A percentile compares a stretch with the other conserved stretches of the same genome.
phyloP scores from a whole-genome alignment of 345 rosid species.

The Hypericum perforatum region DNA sequence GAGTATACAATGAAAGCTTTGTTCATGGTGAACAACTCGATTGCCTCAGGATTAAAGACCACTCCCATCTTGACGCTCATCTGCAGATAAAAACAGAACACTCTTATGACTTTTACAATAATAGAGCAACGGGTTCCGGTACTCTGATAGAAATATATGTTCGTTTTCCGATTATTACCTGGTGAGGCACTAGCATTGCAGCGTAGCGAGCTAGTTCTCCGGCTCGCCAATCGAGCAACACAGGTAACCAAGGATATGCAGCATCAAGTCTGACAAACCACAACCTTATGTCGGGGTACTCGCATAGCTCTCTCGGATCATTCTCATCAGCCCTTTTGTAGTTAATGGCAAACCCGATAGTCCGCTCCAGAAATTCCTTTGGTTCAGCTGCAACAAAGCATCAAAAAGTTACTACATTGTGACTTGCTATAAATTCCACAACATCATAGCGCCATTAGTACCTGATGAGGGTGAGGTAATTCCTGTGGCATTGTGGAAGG shows the following conservation, averaged over 20 bases:
- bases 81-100: conserved; percentile 26
- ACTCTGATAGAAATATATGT: no score
- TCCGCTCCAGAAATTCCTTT: conserved; percentile 46
- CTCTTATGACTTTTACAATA: not conserved
- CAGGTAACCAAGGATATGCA: conserved; percentile 75
- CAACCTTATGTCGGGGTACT: conserved; percentile 68
- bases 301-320: conserved; percentile 72
- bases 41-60: conserved; percentile 82
- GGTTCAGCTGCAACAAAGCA: conserved; percentile 35
- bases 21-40: conserved; percentile 67
- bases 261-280: conserved; percentile 92
- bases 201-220: conserved; percentile 89
- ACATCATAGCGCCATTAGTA: conserved; percentile 11
- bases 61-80: conserved; percentile 84
- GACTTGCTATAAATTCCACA: not conserved
- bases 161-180: conserved; percentile 25
- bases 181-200: conserved; percentile 83
- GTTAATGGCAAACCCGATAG: conserved; percentile 63
- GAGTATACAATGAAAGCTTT: conserved; percentile 59
- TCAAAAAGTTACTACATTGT: not conserved
- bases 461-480: conserved; percentile 52
- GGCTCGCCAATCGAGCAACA: conserved; percentile 75
- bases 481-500: conserved; percentile 55
- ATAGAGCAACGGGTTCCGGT: not conserved
- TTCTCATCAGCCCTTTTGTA: conserved; percentile 56